A percentile compares a stretch with the other conserved stretches of the same genome.
Evolutionary conservation across 169 alveolate species (phyloP).

Genomic region (Eimeria falciformis): DNA sequence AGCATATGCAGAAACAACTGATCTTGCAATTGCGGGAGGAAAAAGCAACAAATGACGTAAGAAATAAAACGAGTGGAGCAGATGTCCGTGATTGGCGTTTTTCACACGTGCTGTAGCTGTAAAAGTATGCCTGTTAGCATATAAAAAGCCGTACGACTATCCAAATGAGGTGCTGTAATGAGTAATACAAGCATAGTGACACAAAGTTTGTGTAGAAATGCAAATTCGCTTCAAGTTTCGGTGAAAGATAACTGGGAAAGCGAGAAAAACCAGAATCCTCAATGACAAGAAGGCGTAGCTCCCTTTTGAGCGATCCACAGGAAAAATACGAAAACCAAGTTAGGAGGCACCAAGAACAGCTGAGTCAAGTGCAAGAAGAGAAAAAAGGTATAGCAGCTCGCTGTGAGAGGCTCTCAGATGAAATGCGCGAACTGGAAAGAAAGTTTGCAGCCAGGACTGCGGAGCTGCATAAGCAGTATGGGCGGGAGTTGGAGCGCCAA

Average conservation of each 20-base stretch:
- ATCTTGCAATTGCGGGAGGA: slow-evolving; percentile 43
- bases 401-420: slow-evolving; percentile 47
- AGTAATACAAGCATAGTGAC: no score
- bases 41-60: neutral
- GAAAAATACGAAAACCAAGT: slow-evolving; percentile 60
- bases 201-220: no score
- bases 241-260: no score
- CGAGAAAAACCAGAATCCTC: no score
- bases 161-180: no score
- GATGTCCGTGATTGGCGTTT: neutral
- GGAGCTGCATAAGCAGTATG: slow-evolving; percentile 43
- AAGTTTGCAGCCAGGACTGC: slow-evolving; percentile 52
- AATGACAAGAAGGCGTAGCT: no score
- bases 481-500: slow-evolving; percentile 68
- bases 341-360: slow-evolving; percentile 46
- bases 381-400: slow-evolving; percentile 39
- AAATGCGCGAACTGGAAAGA: slow-evolving; percentile 52
- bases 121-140: neutral
- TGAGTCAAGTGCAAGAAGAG: slow-evolving; percentile 60
- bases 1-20: slow-evolving; percentile 22
- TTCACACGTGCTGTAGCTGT: neutral
- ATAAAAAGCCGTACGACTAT: no score
- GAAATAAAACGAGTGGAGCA: neutral
- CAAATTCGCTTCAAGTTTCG: no score
- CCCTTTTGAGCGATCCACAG: slow-evolving; percentile 9